phyloP scores from a whole-genome alignment of 129 eudicot genomes.

The Flaveria robusta region DNA sequence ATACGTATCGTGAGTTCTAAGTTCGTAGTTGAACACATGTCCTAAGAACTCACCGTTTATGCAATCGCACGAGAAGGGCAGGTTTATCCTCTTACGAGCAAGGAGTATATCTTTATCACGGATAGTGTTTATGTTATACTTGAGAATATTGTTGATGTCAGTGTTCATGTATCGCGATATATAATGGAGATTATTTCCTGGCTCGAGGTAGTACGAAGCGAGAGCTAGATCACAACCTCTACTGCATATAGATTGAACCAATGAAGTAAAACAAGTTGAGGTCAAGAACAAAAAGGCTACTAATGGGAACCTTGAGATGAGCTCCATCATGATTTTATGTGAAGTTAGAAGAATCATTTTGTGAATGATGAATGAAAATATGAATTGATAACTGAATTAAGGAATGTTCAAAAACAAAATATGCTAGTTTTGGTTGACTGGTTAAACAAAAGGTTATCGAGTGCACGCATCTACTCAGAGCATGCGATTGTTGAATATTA shows the following conservation, averaged over 20 bases:
- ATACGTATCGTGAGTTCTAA: constrained; percentile 52
- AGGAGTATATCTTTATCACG: constrained; percentile 43
- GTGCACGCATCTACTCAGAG: too few species aligned
- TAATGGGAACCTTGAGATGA: not conserved
- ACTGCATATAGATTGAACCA: constrained; percentile 45
- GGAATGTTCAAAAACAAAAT: not conserved
- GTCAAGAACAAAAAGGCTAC: constrained; percentile 15
- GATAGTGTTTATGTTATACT: constrained; percentile 43
- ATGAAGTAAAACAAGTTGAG: constrained; percentile 13
- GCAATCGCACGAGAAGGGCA: constrained; percentile 76
- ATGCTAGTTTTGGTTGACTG: too few species aligned
- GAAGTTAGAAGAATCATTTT: constrained; percentile 6
- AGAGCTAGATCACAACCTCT: constrained; percentile 65
- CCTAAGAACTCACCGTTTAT: constrained; percentile 45
- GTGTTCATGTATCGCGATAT: constrained; percentile 34
- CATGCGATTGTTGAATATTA: too few species aligned
- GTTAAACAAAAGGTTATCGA: too few species aligned
- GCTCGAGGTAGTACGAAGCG: constrained; percentile 56
- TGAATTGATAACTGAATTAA: too few species aligned
- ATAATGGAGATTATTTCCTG: constrained; percentile 11
- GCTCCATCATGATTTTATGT: not conserved
- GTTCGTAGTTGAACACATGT: constrained; percentile 51
- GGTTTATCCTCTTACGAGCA: constrained; percentile 31
- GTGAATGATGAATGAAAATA: not conserved
- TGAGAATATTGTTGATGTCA: not conserved